Base-by-base conservation (phyloP, 2,329 filamentous ascomycete species). In the Alternaria triticimaculans region DNA sequence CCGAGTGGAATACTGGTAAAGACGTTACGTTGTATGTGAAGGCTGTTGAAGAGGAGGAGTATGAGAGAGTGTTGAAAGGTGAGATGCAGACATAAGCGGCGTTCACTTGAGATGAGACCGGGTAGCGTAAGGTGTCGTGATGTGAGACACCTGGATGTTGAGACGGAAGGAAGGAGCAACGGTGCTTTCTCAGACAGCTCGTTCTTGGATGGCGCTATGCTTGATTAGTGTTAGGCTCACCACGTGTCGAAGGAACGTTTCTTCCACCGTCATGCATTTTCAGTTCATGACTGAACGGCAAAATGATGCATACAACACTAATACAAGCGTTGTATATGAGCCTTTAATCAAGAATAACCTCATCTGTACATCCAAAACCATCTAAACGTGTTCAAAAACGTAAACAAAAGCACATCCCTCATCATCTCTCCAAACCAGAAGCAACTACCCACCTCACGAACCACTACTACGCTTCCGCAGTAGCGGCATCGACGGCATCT, bases 401-500 rank as follows among this genome's bases (percentile, higher is more conserved):
- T 18, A 3, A 37, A 6, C 28, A 53, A 25, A 11, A 25, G 30
- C 10, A 20, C 18, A 25, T 21, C 15, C 14, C 28, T 45, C n/a
- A 2, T 46, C 44, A n/a, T 15, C 33, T 18, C 12, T 25, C 9
- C 9, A 23, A 18, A 9, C 49, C 49, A 41, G 23, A 23, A 9
- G 2, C 9, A 41, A 41, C 9, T 41, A 53, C 15, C 14, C 28
- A 37, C 20, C 14, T 25, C n/a, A 15, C 28, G 49, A 9, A 5
- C 30, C 20, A 41, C 20, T 53, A 25, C 49, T 33, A 23, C 28
- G 28, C 20, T 33, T 41, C 49, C 21, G 20, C 20, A 63, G 37
- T 18, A 54, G 23, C 15, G 56, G 56, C 49, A 63, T 55, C 21
- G 56, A 63, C 25, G 49, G 60, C 28, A 63, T 50, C 14, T 60